Evolutionary conservation across 768 basidiomycete species (phyloP), one percentile per base, ranked within the genome.

Genomic region (Psilocybe subaeruginosa): DNA sequence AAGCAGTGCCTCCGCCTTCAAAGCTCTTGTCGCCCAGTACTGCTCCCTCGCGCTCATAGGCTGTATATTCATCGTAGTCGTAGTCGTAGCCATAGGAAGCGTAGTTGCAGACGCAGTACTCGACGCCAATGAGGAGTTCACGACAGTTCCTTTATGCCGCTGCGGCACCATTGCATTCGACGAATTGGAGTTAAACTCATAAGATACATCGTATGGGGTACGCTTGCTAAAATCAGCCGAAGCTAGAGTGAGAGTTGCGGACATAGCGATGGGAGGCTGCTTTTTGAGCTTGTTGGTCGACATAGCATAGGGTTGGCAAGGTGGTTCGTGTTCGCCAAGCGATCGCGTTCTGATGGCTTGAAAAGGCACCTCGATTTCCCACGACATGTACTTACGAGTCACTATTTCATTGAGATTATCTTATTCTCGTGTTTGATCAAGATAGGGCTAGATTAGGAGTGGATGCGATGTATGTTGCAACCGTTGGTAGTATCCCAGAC

Each of bases 11-110:
- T 92, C 90, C 0, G 89, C 89, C 3, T 82, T 79, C 23, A 89
- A 65, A 3, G 90, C 88, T 3, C 90, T 83, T 14, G 82, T 75
- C 29, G 85, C 86, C 90, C 90, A 91, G 67, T 89, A 89, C 61
- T 83, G 85, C 64, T 86, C 87, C 19, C 56, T 64, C 6, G 69
- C 66, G 7, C 72, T 72, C 46, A 70, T 56, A 1, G 73, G 69
- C 8, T 69, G 64, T 29, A 61, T 59, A 16, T 43, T 12, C 41
- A 3, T 43, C 14, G 41, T 11, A 8, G 11, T 43, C 41, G 14
- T 43, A 8, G 11, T 43, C 37, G 14, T 14, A 39, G 8, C 14
- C 14, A 14, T 39, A 14, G 23, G 23, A 23, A 23, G 23, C 23
- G 14, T 39, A 12, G 11, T n/a, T 0, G n/a, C 4, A 16, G 41